Evolutionary conservation across 2,329 filamentous ascomycete genomes (phyloP), one percentile per base, ranked within the genome.

Genomic region (Nemania sp.): DNA sequence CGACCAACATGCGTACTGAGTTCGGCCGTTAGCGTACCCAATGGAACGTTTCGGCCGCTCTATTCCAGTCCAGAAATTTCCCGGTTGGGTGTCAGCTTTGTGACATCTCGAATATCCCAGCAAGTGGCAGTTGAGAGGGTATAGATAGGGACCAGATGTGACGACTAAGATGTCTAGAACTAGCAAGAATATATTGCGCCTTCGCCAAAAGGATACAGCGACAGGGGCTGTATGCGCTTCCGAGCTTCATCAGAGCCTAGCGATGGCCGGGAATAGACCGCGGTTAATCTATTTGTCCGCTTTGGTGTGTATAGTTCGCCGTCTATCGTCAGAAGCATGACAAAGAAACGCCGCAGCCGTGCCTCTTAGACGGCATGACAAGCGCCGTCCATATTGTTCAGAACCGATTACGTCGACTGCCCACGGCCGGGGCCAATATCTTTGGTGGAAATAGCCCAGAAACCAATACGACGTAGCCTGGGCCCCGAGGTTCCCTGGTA

Each of bases 371-470:
- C 47, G 52, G 47, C 22, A 36, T 36, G 34, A 42, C 41, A 31
- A 14, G 30, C 52, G 28, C 52, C 52, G 47, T 34, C 23, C 17
- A 44, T 31, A 15, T 26, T 31, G 22, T 33, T 23, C 33, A 30
- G 19, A 11, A 11, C 43, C 20, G 42, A 43, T 44, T 40, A 30
- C 43, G 44, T 48, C 20, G 20, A 36, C 24, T 15, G 26, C 34
- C 20, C 15, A 26, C 23, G 2, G 23, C 6, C 12, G 11, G 23
- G 31, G 5, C 26, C 12, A 33, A 30, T 30, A n/a, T 42, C 37
- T 9, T 47, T 51, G 48, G 34, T 28, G 43, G 50, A 48, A 52
- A 52, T 43, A 44, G 6, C 24, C 39, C 20, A 24, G 28, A 44
- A 22, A 20, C 15, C 47, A 12, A 22, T 34, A 56, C 33, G 15